A percentile compares a stretch with the other conserved stretches of the same genome.
phyloP scores from a whole-genome alignment of 352 stramenopile species.

The Globisporangium paddicum region DNA sequence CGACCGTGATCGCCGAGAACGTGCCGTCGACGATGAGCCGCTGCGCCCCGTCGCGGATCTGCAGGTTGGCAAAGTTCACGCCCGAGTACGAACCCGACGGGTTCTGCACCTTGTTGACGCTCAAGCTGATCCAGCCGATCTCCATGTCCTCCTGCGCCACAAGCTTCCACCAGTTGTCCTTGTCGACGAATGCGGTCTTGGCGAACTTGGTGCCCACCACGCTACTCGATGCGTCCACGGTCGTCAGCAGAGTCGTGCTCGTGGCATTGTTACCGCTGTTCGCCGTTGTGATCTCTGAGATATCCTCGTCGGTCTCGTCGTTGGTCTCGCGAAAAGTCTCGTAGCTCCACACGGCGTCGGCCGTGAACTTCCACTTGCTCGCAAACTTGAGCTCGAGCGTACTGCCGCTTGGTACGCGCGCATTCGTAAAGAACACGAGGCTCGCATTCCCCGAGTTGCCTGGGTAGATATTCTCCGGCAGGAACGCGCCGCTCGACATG shows the following conservation, averaged over 20 bases:
- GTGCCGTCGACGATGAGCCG: constrained; percentile 51
- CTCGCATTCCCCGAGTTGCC: constrained; percentile 75
- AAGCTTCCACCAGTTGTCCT: constrained; percentile 41
- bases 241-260: background rate
- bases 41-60: constrained; percentile 44
- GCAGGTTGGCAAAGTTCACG: constrained; percentile 53
- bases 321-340: constrained; percentile 23
- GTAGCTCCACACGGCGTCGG: constrained; percentile 48
- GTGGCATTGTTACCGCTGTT: background rate
- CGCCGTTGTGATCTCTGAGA: background rate
- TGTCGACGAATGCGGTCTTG: constrained; percentile 3
- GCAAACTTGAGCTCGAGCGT: constrained; percentile 55
- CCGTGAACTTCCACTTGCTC: constrained; percentile 58
- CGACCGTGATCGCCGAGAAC: constrained; percentile 74
- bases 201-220: constrained; percentile 6
- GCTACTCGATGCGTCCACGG: background rate
- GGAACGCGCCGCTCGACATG: constrained; percentile 68
- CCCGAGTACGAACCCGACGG: constrained; percentile 64
- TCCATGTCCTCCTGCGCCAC: constrained; percentile 43
- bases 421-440: constrained; percentile 72
- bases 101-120: constrained; percentile 70
- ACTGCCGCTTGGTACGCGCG: constrained; percentile 43
- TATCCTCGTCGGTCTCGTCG: background rate
- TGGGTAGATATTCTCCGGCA: constrained; percentile 82
- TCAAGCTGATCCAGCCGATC: constrained; percentile 64